Base-by-base conservation (phyloP, 345 rosid species). In the Limnanthes douglasii region DNA sequence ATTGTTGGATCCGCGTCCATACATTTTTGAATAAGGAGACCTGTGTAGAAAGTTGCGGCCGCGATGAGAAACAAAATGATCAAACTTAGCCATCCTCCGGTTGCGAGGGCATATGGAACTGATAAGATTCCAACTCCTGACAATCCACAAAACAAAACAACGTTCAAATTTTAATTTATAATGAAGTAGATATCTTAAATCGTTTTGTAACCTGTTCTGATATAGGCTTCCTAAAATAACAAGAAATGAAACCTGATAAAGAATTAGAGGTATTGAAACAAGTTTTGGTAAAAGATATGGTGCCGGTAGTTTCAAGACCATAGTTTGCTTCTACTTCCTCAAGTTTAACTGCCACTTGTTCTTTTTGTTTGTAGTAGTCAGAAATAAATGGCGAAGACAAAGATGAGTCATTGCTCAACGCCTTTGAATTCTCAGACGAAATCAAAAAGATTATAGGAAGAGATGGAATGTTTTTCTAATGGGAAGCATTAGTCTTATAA, bases 71-170 rank as follows among this genome's bases (percentile, higher is more conserved):
- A 71, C 18, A 86, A 69, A 8, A 78, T 48, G 10, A 53, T 28
- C 48, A 82, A 64, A 64, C 93, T 75, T 51, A 75, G 29, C 97
- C 97, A 86, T 46, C 97, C 97, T 52, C 97, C 97, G 0, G 95
- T 60, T 39, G 95, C 71, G 11, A 86, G 53, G 6, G 95, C 97
- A 48, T 75, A 76, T 11, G 95, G 83, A 21, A 68, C 68, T 6
- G 97, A 82, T 37, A 86, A 63, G 48, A 86, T 75, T 22, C 97
- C 94, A 18, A 82, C 83, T 52, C 95, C 97, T 86, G 69, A 16
- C 43, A 43, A 34, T 4, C 3, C 24, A 26, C 17, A 37, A 29
- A 7, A 3, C 18, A 3, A 18, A 8, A 3, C 5, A 8, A 25
- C 27, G 29, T 25, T 19, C 2, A 6, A 33, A 15, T 9, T 8